These are phyloP conservation scores for Xylaria intraflava DNA, from an alignment of 495 filamentous ascomycete species.

Conservation along the genomic window DNA sequence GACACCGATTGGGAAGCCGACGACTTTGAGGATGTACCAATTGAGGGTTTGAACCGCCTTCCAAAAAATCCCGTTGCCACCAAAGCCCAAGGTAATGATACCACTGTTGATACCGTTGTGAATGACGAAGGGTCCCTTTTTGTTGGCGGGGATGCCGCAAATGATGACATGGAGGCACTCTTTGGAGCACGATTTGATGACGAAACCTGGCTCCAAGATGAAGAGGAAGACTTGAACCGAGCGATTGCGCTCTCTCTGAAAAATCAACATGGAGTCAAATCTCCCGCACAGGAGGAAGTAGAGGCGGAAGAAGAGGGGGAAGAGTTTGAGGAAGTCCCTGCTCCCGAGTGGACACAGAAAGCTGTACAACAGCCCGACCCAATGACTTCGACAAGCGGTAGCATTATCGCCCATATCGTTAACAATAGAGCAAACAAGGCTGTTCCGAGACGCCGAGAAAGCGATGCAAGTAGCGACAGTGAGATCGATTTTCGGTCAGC, in stretches of 20 bases:
- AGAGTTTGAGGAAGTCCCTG: constrained; percentile 42
- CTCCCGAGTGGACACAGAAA: constrained; percentile 49
- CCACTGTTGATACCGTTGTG: not conserved
- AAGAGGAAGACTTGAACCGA: constrained; percentile 69
- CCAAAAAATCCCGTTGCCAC: constrained; percentile 48
- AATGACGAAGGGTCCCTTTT: constrained; percentile 59
- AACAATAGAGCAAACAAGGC: constrained; percentile 55
- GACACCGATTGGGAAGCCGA: constrained; percentile 60
- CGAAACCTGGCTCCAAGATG: constrained; percentile 42
- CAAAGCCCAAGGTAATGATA: constrained; percentile 8
- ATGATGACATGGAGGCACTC: constrained; percentile 19
- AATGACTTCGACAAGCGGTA: constrained; percentile 44
- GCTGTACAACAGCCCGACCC: constrained; percentile 48
- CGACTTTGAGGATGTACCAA: constrained; percentile 90
- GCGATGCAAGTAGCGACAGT: constrained; percentile 50
- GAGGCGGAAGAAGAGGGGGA: constrained; percentile 35
- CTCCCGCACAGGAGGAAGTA: constrained; percentile 25
- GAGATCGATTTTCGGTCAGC: constrained; percentile 57
- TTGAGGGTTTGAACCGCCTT: constrained; percentile 85
- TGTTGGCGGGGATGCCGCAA: constrained; percentile 43
- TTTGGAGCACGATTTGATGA: constrained; percentile 23
- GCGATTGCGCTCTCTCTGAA: constrained; percentile 80
- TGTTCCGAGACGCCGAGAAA: constrained; percentile 40
- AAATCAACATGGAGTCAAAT: constrained; percentile 32
- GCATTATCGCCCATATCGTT: constrained; percentile 55